Conservation (phyloP, 371 early-diverging fungal species). For the Mucor sp. region DNA sequence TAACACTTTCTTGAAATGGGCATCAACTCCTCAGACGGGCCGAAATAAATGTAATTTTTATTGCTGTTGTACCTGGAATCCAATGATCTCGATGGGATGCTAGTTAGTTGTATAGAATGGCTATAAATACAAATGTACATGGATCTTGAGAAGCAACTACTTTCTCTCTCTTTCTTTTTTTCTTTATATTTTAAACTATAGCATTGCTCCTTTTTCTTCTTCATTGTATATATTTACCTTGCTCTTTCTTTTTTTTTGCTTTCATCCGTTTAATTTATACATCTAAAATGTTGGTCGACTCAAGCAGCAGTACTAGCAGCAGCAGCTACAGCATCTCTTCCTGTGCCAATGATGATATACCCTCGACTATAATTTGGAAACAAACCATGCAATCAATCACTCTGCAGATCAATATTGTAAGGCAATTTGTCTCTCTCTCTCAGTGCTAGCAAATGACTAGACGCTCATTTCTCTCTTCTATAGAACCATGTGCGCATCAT, state of each 20-base stretch:
- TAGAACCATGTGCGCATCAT: slow-evolving; percentile 12
- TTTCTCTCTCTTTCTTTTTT: background rate
- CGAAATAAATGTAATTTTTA: slow-evolving; percentile 3
- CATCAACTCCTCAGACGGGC: slow-evolving; percentile 17
- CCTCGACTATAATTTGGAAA: slow-evolving; percentile 19
- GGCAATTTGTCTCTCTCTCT: background rate
- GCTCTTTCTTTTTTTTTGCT: background rate
- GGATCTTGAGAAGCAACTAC: background rate
- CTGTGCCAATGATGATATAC: slow-evolving; percentile 1
- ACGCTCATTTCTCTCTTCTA: background rate
- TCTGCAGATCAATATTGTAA: slow-evolving; percentile 14
- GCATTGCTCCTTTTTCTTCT: background rate
- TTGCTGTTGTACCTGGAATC: background rate
- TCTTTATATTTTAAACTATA: background rate
- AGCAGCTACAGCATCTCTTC: background rate
- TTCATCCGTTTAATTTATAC: too few species aligned
- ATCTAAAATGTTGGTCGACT: slow-evolving; percentile 1
- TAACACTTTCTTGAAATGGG: slow-evolving; percentile 13
- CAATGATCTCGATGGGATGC: background rate
- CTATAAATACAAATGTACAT: slow-evolving; percentile 4
- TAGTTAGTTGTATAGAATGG: background rate
- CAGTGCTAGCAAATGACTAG: background rate
- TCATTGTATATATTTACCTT: background rate
- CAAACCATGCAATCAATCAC: slow-evolving; percentile 25
- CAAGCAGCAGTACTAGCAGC: background rate